Percentiles rank a stretch among this genome's conserved stretches.
Conservation (phyloP, 371 early-diverging fungal genomes). For the Mortierella sp. region DNA sequence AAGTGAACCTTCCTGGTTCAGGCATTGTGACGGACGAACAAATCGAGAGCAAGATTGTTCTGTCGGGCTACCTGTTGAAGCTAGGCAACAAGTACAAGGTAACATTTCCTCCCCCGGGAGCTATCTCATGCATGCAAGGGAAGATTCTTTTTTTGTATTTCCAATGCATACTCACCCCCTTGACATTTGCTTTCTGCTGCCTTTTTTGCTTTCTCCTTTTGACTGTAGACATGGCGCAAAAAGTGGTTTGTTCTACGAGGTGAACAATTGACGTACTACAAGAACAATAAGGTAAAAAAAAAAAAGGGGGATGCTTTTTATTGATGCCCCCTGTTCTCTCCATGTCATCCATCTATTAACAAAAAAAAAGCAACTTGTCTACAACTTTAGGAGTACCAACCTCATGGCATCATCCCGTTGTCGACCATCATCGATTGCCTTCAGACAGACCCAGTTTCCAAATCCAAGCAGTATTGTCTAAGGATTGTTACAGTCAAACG, state of each 20-base stretch:
- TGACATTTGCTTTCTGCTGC: no score
- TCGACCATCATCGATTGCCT: conserved; percentile 77
- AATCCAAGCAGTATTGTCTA: conserved; percentile 72
- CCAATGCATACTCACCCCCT: no score
- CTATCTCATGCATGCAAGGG: neutral
- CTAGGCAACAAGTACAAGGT: conserved; percentile 71
- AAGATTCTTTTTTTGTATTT: no score
- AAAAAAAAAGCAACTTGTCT: neutral
- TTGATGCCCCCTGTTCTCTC: no score
- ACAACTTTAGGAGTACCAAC: conserved; percentile 74
- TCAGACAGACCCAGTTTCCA: conserved; percentile 75
- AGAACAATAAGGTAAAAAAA: conserved; percentile 58
- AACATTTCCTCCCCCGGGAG: neutral
- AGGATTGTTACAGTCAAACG: conserved; percentile 82
- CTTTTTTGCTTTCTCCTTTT: no score
- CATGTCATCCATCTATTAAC: no score
- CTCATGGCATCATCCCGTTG: conserved; percentile 76
- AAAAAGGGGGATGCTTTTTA: neutral
- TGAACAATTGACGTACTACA: conserved; percentile 80
- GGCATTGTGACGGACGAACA: conserved; percentile 48
- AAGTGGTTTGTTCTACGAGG: conserved; percentile 87
- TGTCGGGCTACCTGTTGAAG: conserved; percentile 77
- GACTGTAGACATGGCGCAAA: conserved; percentile 75
- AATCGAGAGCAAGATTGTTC: conserved; percentile 61
- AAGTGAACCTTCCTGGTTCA: conserved; percentile 38